Evolutionary conservation across 768 basidiomycete species (phyloP).

Genomic region (Lactarius evosmus): DNA sequence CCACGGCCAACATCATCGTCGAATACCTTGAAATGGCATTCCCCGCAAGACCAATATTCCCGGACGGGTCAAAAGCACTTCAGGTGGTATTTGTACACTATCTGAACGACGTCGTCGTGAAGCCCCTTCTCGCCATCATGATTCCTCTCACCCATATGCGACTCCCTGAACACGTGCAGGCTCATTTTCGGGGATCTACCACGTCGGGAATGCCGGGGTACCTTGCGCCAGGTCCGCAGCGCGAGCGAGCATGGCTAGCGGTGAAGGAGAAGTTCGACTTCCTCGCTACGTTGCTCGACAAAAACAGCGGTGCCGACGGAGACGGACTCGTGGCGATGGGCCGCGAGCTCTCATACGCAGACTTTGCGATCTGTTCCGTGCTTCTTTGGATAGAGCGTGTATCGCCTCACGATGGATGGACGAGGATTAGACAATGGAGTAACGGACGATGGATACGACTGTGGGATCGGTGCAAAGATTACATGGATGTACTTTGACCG

Average conservation of each 20-base stretch:
- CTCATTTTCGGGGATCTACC: conserved; percentile 41
- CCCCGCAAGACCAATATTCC: conserved; percentile 67
- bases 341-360: conserved; percentile 63
- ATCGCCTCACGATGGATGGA: conserved; percentile 72
- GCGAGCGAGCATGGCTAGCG: conserved; percentile 61
- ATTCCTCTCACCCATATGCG: conserved; percentile 63
- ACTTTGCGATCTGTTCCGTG: conserved; percentile 69
- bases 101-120: conserved; percentile 60
- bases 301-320: conserved; percentile 56
- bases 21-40: conserved; percentile 70
- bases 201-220: conserved; percentile 24
- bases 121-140: conserved; percentile 67
- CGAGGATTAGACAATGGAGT: conserved; percentile 64
- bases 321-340: conserved; percentile 66
- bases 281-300: conserved; percentile 61
- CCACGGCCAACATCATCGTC: conserved; percentile 59
- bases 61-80: conserved; percentile 64
- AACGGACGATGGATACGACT: conserved; percentile 63
- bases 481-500: conserved; percentile 61
- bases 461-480: conserved; percentile 57
- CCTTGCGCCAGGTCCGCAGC: conserved; percentile 41
- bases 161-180: conserved; percentile 53
- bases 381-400: conserved; percentile 73
- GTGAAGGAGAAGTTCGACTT: conserved; percentile 68
- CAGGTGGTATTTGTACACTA: conserved; percentile 70